Evolutionary conservation across 192 early-diverging fungal genomes (phyloP).

Genomic region (Entomortierella chlamydospora): DNA sequence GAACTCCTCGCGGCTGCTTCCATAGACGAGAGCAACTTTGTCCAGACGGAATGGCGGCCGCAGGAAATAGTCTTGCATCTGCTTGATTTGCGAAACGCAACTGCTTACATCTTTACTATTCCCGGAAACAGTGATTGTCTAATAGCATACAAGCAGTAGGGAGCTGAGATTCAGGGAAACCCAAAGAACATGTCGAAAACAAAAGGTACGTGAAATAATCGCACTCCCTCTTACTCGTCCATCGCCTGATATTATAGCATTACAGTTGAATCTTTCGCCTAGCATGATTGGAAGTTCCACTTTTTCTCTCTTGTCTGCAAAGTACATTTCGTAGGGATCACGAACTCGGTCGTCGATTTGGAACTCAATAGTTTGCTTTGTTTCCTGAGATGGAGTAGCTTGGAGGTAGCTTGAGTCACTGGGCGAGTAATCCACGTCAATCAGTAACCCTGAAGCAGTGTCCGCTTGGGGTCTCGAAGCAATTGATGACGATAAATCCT

Average conservation of each 20-base stretch:
- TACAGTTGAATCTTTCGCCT: conserved; percentile 9
- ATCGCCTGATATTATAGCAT: conserved; percentile 1
- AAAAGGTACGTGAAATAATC: neutral
- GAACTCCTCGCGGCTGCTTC: conserved; percentile 27
- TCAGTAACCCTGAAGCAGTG: conserved; percentile 8
- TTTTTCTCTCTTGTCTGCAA: conserved; percentile 25
- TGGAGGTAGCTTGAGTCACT: no score
- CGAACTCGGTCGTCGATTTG: conserved; percentile 5
- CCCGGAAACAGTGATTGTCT: conserved; percentile 22
- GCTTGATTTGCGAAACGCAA: conserved; percentile 2
- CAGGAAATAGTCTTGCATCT: conserved; percentile 32
- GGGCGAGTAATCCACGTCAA: no score
- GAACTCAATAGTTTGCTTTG: conserved; percentile 10
- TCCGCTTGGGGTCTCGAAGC: neutral
- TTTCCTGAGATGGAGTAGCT: neutral
- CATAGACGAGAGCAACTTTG: conserved; percentile 27
- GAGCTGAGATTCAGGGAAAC: neutral
- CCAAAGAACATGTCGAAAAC: no score
- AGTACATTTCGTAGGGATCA: conserved; percentile 32
- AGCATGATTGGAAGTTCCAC: conserved; percentile 30
- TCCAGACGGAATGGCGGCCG: conserved; percentile 4
- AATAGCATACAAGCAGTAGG: neutral
- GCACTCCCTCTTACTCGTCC: conserved; percentile 7
- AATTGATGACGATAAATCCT: neutral
- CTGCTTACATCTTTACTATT: neutral